Conservation (phyloP, 1,139 yeast genomes). For the Hyphopichia fennica region DNA sequence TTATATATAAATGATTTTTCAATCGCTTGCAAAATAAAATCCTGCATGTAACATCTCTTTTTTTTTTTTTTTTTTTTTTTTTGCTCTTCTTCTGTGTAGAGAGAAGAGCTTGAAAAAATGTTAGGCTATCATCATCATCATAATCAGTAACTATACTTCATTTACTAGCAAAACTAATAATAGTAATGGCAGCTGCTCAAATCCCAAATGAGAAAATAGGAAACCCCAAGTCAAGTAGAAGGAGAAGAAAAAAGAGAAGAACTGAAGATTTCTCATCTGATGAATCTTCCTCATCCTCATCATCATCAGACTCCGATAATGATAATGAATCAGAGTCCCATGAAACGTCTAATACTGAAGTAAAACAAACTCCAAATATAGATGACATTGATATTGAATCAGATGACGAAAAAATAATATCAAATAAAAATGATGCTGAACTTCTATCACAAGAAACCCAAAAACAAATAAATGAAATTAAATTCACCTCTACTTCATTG, state of each 20-base stretch:
- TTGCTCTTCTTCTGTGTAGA: background rate
- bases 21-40: background rate
- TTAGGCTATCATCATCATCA: too few species aligned
- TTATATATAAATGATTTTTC: background rate
- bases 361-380: constrained; percentile 17
- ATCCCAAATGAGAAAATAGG: constrained; percentile 6
- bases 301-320: constrained; percentile 13
- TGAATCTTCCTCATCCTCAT: constrained; percentile 47
- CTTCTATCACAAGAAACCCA: constrained; percentile 22
- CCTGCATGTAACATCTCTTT: background rate
- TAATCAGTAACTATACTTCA: too few species aligned
- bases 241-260: constrained; percentile 77
- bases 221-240: constrained; percentile 19
- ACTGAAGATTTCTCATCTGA: constrained; percentile 57
- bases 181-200: constrained; percentile 6
- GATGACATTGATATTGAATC: constrained; percentile 38
- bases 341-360: constrained; percentile 4
- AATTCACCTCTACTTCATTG: constrained; percentile 24
- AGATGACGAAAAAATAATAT: constrained; percentile 34
- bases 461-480: constrained; percentile 23
- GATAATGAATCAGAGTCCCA: constrained; percentile 13
- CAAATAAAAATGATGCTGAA: constrained; percentile 12
- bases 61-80: constrained; percentile 1
- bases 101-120: background rate
- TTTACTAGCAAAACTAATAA: too few species aligned